These are phyloP conservation scores for Lactarius tabidus DNA, from an alignment of 768 basidiomycete genomes.

Conservation along the genomic window DNA sequence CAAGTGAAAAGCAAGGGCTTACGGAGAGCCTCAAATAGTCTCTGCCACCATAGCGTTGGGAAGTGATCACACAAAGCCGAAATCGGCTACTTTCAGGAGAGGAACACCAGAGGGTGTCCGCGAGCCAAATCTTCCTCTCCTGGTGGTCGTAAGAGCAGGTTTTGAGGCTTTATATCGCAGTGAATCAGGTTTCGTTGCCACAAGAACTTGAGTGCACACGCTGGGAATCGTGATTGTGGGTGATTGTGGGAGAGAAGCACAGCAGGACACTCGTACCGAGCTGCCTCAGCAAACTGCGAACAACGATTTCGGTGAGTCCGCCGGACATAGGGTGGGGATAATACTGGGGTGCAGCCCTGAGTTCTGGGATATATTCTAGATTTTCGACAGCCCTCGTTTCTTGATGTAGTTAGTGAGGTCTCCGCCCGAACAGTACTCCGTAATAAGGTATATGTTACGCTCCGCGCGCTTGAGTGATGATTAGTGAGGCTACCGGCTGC, in stretches of 20 bases:
- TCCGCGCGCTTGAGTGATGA: conserved; percentile 50
- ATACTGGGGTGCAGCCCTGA: conserved; percentile 68
- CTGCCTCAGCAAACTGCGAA: conserved; percentile 89
- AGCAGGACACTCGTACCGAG: conserved; percentile 50
- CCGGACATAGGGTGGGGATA: conserved; percentile 91
- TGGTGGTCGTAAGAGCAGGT: conserved; percentile 84
- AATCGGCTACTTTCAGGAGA: conserved; percentile 95
- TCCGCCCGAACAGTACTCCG: conserved; percentile 95
- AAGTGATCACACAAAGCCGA: conserved; percentile 92
- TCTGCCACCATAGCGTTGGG: conserved; percentile 95
- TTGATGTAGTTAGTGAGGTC: conserved; percentile 97
- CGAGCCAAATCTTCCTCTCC: conserved; percentile 72
- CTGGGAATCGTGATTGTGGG: conserved; percentile 37
- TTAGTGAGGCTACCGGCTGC: background rate
- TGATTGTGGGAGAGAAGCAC: background rate
- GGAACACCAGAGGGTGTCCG: conserved; percentile 93
- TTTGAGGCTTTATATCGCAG: conserved; percentile 98
- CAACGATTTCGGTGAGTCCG: conserved; percentile 85
- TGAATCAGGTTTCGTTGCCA: conserved; percentile 88
- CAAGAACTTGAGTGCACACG: conserved; percentile 90
- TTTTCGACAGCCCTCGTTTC: conserved; percentile 88
- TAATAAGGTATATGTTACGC: conserved; percentile 86
- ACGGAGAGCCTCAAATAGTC: conserved; percentile 97
- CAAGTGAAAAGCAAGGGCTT: conserved; percentile 34
- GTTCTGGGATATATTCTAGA: conserved; percentile 72